A percentile compares a stretch with the other conserved stretches of the same genome.
Evolutionary conservation across 2,329 filamentous ascomycete species (phyloP).

Genomic region (Ophiocordyceps camponoti-floridani): DNA sequence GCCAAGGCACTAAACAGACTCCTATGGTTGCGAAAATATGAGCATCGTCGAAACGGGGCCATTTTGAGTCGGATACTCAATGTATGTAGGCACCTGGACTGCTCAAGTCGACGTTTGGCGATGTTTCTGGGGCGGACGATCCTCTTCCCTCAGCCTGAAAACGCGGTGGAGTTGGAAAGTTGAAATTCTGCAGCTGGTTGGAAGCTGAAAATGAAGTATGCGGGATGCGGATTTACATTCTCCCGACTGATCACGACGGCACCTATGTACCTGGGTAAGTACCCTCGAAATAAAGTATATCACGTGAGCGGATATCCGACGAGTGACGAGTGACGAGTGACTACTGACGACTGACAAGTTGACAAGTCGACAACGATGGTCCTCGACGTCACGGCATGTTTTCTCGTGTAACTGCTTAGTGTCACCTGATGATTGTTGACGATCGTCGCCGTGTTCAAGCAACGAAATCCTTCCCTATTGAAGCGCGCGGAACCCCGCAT

Average conservation of each 20-base stretch:
- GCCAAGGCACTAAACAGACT: not conserved
- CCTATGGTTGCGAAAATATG: slow-evolving; percentile 9
- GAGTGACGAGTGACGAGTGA: too few species aligned
- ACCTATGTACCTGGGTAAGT: too few species aligned
- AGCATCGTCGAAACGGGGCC: slow-evolving; percentile 14
- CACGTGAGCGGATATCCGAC: too few species aligned
- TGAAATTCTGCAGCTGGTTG: not conserved
- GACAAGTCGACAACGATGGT: too few species aligned
- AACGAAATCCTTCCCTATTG: too few species aligned
- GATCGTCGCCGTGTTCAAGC: too few species aligned
- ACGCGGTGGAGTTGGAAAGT: not conserved
- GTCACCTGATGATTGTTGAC: too few species aligned
- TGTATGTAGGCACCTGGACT: slow-evolving; percentile 17
- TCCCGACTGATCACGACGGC: too few species aligned
- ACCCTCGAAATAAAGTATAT: not conserved
- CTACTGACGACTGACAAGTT: too few species aligned
- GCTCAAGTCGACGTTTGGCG: slow-evolving; percentile 7
- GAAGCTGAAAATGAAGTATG: not conserved
- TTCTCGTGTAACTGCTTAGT: too few species aligned
- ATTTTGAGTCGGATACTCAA: slow-evolving; percentile 14
- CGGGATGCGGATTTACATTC: not conserved
- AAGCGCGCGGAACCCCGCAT: too few species aligned
- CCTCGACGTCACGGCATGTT: not conserved
- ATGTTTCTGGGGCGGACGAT: not conserved
- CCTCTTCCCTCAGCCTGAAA: too few species aligned